These are phyloP conservation scores for Microstroma glucosiphilum DNA, from an alignment of 1,284 basidiomycete species.

Conservation along the genomic window DNA sequence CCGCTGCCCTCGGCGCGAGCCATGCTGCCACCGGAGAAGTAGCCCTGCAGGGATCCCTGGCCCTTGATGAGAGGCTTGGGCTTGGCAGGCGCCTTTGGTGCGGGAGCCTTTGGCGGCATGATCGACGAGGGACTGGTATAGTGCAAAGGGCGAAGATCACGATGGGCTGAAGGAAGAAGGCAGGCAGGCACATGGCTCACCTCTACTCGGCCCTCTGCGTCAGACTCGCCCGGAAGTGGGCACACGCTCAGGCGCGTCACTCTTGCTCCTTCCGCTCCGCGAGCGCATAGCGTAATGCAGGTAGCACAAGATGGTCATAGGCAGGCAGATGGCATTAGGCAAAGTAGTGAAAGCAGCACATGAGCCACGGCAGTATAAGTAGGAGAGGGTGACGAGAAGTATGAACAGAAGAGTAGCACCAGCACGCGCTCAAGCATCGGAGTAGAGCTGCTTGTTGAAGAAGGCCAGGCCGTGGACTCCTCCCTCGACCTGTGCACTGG, in stretches of 20 bases:
- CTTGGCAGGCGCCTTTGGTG: slow-evolving; percentile 2
- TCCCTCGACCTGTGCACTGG: slow-evolving; percentile 91
- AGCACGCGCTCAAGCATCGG: not conserved
- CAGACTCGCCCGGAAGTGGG: not conserved
- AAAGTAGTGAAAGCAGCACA: not conserved
- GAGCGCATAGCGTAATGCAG: not conserved
- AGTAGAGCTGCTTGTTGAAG: slow-evolving; percentile 61
- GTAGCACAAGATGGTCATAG: not conserved
- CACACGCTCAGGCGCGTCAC: slow-evolving; percentile 1
- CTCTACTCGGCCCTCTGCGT: not conserved
- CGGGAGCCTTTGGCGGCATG: not conserved
- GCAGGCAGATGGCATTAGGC: not conserved
- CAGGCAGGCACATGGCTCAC: slow-evolving; percentile 3
- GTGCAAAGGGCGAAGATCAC: not conserved
- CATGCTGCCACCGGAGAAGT: slow-evolving; percentile 24
- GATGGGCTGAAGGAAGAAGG: not conserved
- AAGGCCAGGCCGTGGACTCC: slow-evolving; percentile 71
- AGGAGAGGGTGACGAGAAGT: not conserved
- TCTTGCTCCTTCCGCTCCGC: not conserved
- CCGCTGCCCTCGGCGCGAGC: not conserved
- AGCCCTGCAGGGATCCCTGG: slow-evolving; percentile 30
- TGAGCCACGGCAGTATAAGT: not conserved
- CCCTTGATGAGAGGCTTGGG: slow-evolving; percentile 17
- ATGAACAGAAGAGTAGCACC: not conserved
- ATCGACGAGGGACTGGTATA: not conserved